These are phyloP conservation scores for Coelastrella sp. DNA, from an alignment of 139 green algal genomes.

Conservation along the genomic window DNA sequence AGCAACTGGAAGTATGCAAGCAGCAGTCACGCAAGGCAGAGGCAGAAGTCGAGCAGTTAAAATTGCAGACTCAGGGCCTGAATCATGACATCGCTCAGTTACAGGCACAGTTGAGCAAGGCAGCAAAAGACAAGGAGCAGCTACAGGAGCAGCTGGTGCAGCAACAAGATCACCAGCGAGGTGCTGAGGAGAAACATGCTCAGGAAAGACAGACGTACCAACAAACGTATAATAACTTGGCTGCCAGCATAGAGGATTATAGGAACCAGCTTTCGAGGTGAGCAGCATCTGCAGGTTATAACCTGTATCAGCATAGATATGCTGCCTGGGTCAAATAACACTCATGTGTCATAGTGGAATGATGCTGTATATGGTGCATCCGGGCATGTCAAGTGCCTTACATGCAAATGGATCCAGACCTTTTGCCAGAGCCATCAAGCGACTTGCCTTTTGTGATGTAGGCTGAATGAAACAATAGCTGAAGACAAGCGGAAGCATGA, in stretches of 20 bases:
- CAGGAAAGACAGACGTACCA: not conserved
- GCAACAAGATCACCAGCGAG: constrained; percentile 14
- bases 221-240: not conserved
- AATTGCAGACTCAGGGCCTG: not conserved
- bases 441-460: constrained; percentile 8
- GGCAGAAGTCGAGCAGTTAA: not conserved
- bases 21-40: constrained; percentile 4
- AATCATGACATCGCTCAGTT: not conserved
- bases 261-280: constrained; percentile 12
- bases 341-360: too few species aligned
- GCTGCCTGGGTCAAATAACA: too few species aligned
- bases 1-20: not conserved
- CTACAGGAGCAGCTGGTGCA: not conserved
- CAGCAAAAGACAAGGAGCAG: not conserved
- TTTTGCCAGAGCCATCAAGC: too few species aligned
- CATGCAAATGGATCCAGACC: not conserved
- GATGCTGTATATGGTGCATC: not conserved
- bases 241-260: not conserved
- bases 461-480: not conserved
- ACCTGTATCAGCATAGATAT: not conserved
- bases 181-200: not conserved
- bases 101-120: not conserved
- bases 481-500: constrained; percentile 1
- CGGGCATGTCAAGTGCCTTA: not conserved
- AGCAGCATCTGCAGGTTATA: not conserved